A percentile compares a stretch with the other conserved stretches of the same genome.
Conservation (phyloP, 2,329 filamentous ascomycete species). For the Rhexocercosporidium sp. region DNA sequence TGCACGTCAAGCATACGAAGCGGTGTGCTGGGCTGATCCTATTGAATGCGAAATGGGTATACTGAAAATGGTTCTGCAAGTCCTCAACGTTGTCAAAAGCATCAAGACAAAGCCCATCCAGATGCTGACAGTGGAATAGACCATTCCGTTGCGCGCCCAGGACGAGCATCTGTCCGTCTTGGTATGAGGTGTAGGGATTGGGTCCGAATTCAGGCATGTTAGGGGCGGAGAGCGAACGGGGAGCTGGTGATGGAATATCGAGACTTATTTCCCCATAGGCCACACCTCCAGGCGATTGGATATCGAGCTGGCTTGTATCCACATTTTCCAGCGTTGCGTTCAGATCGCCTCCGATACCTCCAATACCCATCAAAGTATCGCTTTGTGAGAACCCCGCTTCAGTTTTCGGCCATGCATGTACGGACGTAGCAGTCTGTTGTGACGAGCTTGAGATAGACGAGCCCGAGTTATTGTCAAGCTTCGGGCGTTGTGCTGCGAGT, state of each 20-base stretch:
- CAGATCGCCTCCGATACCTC: slow-evolving; percentile 15
- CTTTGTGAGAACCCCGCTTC: slow-evolving; percentile 17
- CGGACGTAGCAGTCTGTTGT: slow-evolving; percentile 17
- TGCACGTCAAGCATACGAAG: slow-evolving; percentile 31
- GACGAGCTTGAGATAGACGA: slow-evolving; percentile 24
- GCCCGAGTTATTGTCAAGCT: slow-evolving; percentile 12
- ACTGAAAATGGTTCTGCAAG: slow-evolving; percentile 36
- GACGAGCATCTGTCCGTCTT: slow-evolving; percentile 32
- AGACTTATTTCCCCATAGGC: slow-evolving; percentile 17
- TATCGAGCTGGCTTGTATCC: slow-evolving; percentile 22
- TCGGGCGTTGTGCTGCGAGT: slow-evolving; percentile 3
- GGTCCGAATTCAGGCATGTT: slow-evolving; percentile 15
- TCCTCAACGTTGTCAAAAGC: slow-evolving; percentile 26
- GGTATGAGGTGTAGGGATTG: slow-evolving; percentile 28
- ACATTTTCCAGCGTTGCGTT: not conserved
- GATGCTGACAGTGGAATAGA: slow-evolving; percentile 30
- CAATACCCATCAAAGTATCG: slow-evolving; percentile 33
- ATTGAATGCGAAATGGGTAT: slow-evolving; percentile 34
- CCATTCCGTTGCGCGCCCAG: slow-evolving; percentile 28
- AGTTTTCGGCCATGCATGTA: slow-evolving; percentile 17
- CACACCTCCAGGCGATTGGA: slow-evolving; percentile 26
- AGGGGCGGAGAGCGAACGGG: slow-evolving; percentile 6
- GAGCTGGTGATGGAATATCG: slow-evolving; percentile 18
- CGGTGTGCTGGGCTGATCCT: slow-evolving; percentile 34
- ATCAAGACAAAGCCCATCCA: slow-evolving; percentile 30